Evolutionary conservation across 805 yeast species (phyloP), one percentile per base, ranked within the genome.

Genomic region (Lachancea quebecensis): DNA sequence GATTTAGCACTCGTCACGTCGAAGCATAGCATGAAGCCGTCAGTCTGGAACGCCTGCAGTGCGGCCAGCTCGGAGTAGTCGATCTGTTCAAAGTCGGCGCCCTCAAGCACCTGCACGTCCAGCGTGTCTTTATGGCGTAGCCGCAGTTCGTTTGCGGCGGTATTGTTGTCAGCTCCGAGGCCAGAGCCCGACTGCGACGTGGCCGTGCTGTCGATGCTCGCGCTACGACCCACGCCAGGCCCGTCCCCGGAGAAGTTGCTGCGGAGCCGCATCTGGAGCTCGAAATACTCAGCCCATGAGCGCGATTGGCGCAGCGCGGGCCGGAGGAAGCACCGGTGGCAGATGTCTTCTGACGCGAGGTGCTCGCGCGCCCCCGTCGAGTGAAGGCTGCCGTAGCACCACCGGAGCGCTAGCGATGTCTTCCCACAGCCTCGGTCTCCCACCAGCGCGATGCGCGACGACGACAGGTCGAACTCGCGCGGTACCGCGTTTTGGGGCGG

Each of bases 1-100:
- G 64, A 51, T 16, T 51, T 54, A 2, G 38, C 34, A 42, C 51
- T 47, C 1, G 57, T 52, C 3, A 55, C 44, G 41, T 58, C 62
- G 41, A 52, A 57, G 41, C 63, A 60, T 29, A 60, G 25, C 8
- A 61, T 38, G 36, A 62, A 60, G 14, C 58, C 60, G 50, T 64
- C 66, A 2, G 64, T 50, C 45, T 64, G 66, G 9, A 44, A 41
- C 5, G 60, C 49, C 45, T 61, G 66, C 25, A 55, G 38, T 12
- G 42, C 46, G 37, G 51, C 46, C 4, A 58, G 17, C 17, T 58
- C 60, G 6, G 58, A 54, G 39, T 52, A 52, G 32, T 52, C 56
- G 9, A 58, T 54, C 16, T 51, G 50, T 14, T 54, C 58, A 32
- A 50, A 42, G 14, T 53, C 48, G 1, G 50, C 43, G 10, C 58